These are phyloP conservation scores for Trichoderma lentiforme DNA, from an alignment of 2,329 filamentous ascomycete genomes.

Conservation along the genomic window DNA sequence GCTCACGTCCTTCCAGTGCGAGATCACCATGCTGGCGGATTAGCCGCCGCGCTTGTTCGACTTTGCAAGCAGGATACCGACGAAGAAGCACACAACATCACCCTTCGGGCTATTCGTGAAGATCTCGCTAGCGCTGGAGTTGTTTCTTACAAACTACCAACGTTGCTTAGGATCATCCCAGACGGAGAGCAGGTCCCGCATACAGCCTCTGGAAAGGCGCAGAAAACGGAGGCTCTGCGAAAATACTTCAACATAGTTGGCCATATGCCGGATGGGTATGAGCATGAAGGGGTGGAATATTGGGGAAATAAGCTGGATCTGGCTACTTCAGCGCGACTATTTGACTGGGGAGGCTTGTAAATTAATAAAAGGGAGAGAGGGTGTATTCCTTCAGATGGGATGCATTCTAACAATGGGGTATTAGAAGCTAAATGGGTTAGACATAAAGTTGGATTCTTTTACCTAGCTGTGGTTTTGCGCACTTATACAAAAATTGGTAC, in stretches of 20 bases:
- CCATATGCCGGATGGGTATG: not conserved
- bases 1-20: not conserved
- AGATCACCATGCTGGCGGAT: not conserved
- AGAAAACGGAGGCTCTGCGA: not conserved
- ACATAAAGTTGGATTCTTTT: not conserved
- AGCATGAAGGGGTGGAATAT: not conserved
- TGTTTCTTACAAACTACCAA: not conserved
- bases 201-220: not conserved
- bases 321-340: not conserved
- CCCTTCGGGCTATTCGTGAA: not conserved
- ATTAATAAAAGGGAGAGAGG: accelerated
- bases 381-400: not conserved
- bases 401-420: not conserved
- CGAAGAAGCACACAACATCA: not conserved
- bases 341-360: not conserved
- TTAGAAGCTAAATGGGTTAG: not conserved
- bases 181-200: not conserved
- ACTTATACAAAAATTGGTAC: not conserved
- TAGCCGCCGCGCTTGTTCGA: not conserved
- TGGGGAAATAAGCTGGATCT: not conserved
- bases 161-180: not conserved
- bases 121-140: not conserved
- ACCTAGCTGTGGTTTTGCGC: not conserved
- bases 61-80: not conserved
- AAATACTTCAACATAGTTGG: not conserved